Conservation (phyloP, 2,329 filamentous ascomycete species). For the Aspergillus sergii region DNA sequence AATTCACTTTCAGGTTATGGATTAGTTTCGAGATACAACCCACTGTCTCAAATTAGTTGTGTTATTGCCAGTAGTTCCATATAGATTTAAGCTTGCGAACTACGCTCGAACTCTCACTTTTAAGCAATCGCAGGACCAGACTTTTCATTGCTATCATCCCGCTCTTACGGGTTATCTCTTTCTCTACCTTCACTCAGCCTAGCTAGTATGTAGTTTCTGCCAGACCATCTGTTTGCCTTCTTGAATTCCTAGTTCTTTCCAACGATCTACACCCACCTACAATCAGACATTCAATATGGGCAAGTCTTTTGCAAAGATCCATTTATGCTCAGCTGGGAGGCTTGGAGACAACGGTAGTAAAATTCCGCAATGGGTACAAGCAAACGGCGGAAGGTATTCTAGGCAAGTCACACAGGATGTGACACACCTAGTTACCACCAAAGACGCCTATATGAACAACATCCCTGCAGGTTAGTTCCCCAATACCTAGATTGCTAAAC, state of each 20-base stretch:
- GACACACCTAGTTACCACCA: constrained; percentile 73
- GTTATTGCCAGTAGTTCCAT: background rate
- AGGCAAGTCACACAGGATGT: constrained; percentile 55
- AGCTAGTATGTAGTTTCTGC: background rate
- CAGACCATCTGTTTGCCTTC: background rate
- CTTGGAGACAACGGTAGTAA: constrained; percentile 59
- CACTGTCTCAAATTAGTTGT: background rate
- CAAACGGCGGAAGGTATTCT: constrained; percentile 63
- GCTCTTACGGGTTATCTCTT: background rate
- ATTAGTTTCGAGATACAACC: background rate
- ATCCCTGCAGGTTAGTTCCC: constrained; percentile 40
- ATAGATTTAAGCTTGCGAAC: background rate
- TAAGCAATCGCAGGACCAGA: background rate
- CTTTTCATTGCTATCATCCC: background rate
- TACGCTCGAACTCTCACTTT: background rate
- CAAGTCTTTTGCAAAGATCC: constrained; percentile 53
- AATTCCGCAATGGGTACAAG: constrained; percentile 66
- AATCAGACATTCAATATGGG: constrained; percentile 31
- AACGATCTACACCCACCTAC: background rate
- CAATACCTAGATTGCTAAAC: background rate
- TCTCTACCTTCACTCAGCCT: background rate
- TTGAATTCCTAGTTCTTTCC: background rate
- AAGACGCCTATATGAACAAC: constrained; percentile 60
- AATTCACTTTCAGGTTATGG: constrained; percentile 6
- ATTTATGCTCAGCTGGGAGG: constrained; percentile 62